A percentile compares a stretch with the other conserved stretches of the same genome.
phyloP scores from a whole-genome alignment of 1,139 yeast species.

The Sugiyamaella sp. region DNA sequence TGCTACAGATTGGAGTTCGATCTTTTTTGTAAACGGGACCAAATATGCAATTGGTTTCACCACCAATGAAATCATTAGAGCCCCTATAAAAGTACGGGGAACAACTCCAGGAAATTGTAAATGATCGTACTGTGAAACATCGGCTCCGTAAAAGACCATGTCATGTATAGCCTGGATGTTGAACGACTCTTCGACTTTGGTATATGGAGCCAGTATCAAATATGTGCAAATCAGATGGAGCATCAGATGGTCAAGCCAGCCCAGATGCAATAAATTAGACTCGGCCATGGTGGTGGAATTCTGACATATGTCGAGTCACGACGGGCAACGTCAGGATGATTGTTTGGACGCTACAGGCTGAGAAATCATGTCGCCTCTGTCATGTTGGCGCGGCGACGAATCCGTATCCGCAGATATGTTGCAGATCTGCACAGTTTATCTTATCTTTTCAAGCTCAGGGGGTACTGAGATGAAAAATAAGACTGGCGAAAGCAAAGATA shows the following conservation, averaged over 20 bases:
- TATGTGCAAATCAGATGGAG: conserved; percentile 40
- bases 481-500: no score
- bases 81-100: conserved; percentile 82
- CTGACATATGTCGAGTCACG: no score
- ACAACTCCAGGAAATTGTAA: conserved; percentile 82
- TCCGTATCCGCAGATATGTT: background rate
- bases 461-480: background rate
- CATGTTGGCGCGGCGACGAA: background rate
- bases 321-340: no score
- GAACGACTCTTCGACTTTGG: conserved; percentile 95
- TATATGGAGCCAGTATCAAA: conserved; percentile 66
- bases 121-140: conserved; percentile 63
- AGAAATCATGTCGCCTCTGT: no score
- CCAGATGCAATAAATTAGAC: conserved; percentile 4
- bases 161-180: conserved; percentile 90
- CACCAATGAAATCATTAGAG: conserved; percentile 56
- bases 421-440: background rate
- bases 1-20: conserved; percentile 48
- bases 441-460: background rate
- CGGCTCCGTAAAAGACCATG: conserved; percentile 63
- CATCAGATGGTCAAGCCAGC: conserved; percentile 27
- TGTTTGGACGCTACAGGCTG: no score
- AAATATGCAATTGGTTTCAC: conserved; percentile 43
- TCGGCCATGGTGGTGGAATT: background rate
- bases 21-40: conserved; percentile 37